Conservation (phyloP, 192 early-diverging fungal species). For the Backusella circina region DNA sequence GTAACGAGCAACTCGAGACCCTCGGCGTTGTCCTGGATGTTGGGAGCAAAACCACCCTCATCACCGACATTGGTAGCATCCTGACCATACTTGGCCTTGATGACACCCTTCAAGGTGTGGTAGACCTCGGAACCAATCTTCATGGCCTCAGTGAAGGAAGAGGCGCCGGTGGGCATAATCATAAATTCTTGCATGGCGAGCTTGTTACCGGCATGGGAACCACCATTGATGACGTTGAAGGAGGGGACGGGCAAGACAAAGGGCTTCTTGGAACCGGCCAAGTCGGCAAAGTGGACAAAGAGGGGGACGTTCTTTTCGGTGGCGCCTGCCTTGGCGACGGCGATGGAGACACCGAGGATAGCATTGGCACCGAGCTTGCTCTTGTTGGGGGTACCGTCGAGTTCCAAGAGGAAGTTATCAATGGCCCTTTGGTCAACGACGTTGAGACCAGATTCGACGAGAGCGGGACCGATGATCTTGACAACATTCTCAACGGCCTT, state of each 20-base stretch:
- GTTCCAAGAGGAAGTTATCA: conserved; percentile 87
- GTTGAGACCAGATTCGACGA: conserved; percentile 76
- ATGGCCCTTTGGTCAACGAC: conserved; percentile 85
- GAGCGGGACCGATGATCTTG: conserved; percentile 78
- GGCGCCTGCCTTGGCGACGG: conserved; percentile 93
- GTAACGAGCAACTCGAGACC: conserved; percentile 88
- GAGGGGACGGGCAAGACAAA: conserved; percentile 94
- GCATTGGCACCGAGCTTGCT: conserved; percentile 95
- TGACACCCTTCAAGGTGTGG: conserved; percentile 93
- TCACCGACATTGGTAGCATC: conserved; percentile 99
- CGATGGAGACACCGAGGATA: conserved; percentile 97
- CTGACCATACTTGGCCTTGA: conserved; percentile 98
- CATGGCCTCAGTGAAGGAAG: conserved; percentile 94
- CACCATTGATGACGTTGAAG: conserved; percentile 99
- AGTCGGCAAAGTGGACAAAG: conserved; percentile 91
- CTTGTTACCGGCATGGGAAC: conserved; percentile 99
- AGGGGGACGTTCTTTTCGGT: conserved; percentile 92
- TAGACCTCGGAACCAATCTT: conserved; percentile 97
- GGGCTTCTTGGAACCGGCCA: conserved; percentile 77
- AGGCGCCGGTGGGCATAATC: conserved; percentile 96
- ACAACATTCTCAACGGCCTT: conserved; percentile 94
- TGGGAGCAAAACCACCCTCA: conserved; percentile 99
- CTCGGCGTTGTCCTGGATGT: conserved; percentile 96
- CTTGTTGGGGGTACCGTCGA: conserved; percentile 98
- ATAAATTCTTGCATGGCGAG: conserved; percentile 99